phyloP scores from a whole-genome alignment of 2,329 filamentous ascomycete genomes.

The Penicillium sp. region DNA sequence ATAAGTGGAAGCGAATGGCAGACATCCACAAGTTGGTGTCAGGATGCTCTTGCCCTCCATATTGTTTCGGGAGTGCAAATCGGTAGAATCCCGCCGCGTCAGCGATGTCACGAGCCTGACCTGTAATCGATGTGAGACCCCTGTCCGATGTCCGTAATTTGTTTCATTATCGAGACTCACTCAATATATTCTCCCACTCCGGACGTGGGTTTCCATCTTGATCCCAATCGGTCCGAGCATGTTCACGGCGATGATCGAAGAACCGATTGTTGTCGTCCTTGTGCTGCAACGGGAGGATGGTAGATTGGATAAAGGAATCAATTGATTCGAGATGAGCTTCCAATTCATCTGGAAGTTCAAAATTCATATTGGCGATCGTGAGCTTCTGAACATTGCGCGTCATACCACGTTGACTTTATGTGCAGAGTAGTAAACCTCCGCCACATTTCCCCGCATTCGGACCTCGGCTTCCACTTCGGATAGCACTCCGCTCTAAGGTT shows the following conservation, averaged over 20 bases:
- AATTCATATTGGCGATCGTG: conserved; percentile 50
- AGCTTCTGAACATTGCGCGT: background rate
- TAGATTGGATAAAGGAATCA: conserved; percentile 58
- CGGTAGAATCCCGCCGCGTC: conserved; percentile 64
- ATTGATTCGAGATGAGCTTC: conserved; percentile 52
- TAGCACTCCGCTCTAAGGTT: background rate
- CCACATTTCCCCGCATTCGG: conserved; percentile 23
- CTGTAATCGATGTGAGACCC: conserved; percentile 14
- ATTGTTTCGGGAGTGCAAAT: conserved; percentile 58
- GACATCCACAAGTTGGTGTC: conserved; percentile 65
- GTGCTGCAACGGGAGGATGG: conserved; percentile 49
- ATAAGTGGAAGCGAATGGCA: conserved; percentile 61
- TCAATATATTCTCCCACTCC: conserved; percentile 61
- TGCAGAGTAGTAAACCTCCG: background rate
- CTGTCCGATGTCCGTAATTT: background rate
- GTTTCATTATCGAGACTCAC: background rate
- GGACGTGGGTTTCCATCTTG: conserved; percentile 57
- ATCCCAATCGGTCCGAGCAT: conserved; percentile 64
- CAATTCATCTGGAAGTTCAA: conserved; percentile 57
- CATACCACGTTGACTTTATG: background rate
- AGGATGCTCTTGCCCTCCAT: conserved; percentile 50
- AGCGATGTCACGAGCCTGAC: conserved; percentile 52
- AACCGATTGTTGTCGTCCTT: conserved; percentile 63
- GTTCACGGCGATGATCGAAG: conserved; percentile 66
- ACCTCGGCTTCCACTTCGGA: conserved; percentile 16